Evolutionary conservation across 176 grass and related monocot genomes (phyloP), one percentile per base, ranked within the genome.

Genomic region (Zea mays): DNA sequence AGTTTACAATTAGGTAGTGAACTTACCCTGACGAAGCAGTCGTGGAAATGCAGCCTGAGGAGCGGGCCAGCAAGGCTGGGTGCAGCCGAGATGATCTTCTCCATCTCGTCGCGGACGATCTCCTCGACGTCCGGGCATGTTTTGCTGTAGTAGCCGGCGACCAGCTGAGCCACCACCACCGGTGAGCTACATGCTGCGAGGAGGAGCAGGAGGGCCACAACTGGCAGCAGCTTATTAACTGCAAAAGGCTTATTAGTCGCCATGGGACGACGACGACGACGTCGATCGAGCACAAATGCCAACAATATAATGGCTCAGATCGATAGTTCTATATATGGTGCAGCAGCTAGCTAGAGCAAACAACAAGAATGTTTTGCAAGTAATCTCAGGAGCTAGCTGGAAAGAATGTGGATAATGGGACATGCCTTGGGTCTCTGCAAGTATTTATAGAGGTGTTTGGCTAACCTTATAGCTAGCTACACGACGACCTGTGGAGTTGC

Each of bases 11-110:
- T 27, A 27, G 27, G 27, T 27, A 27, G 27, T 27, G 27, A 27
- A 39, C 38, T 39, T 39, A 39, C 38, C 78, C 84, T 82, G 52
- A 93, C 90, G 9, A 93, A 90, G 71, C 90, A 93, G 67, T 93
- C 90, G 20, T 93, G 90, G 84, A 90, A 93, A 3, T 90, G 90
- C n/a, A 93, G 60, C 66, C 87, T 74, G 27, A 93, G 84, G 4
- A 93, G 73, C 2, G 87, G 81, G 6, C 84, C 90, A 3, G 87
- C 81, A 4, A 93, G 90, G 78, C 57, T 84, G 46, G 78, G 78
- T 0, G 82, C 72, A 1, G 54, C 72, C 2, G 71, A 15, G 55
- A 89, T 41, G 69, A 86, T 88, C 49, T 73, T 48, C 49, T 43
- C 82, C 88, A 90, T 93, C 78, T 93, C 91, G 27, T 73, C 10